Evolutionary conservation across 2,329 filamentous ascomycete species (phyloP).

Genomic region (Whalleya microplaca): DNA sequence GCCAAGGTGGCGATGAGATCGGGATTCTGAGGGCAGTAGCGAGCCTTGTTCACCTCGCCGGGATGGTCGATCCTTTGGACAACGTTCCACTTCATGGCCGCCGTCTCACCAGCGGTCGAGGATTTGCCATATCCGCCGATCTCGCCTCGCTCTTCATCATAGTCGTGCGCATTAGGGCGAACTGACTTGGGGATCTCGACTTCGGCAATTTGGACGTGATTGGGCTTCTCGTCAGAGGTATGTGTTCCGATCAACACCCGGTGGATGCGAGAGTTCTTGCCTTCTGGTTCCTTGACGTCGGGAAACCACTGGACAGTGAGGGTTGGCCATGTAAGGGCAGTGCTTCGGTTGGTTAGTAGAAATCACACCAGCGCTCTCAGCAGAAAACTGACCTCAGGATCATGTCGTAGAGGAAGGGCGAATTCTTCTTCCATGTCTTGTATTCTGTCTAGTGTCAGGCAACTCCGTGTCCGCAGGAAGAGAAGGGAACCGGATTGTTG

Average conservation of each 20-base stretch:
- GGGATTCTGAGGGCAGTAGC: conserved; percentile 96
- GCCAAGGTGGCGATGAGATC: conserved; percentile 95
- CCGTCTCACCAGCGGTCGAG: conserved; percentile 56
- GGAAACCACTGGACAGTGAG: conserved; percentile 98
- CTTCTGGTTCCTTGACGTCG: conserved; percentile 85
- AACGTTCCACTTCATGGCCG: conserved; percentile 83
- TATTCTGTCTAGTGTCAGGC: conserved; percentile 67
- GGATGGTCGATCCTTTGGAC: conserved; percentile 96
- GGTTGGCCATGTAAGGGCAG: conserved; percentile 95
- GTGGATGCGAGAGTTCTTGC: conserved; percentile 85
- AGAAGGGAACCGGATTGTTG: neutral
- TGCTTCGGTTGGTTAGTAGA: conserved; percentile 47
- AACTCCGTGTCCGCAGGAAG: neutral
- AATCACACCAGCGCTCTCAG: conserved; percentile 1
- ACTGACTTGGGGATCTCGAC: conserved; percentile 86
- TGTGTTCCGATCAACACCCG: conserved; percentile 93
- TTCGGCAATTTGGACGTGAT: conserved; percentile 93
- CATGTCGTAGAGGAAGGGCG: conserved; percentile 97
- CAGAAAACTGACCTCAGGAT: conserved; percentile 70
- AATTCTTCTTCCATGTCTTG: conserved; percentile 99
- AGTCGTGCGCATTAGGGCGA: conserved; percentile 76
- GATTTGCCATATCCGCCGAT: conserved; percentile 88
- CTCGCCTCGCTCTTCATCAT: conserved; percentile 89
- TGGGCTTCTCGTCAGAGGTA: conserved; percentile 81
- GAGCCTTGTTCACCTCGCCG: conserved; percentile 96